These are phyloP conservation scores for Phytopythium helicoides DNA, from an alignment of 352 stramenopile genomes.

Conservation along the genomic window DNA sequence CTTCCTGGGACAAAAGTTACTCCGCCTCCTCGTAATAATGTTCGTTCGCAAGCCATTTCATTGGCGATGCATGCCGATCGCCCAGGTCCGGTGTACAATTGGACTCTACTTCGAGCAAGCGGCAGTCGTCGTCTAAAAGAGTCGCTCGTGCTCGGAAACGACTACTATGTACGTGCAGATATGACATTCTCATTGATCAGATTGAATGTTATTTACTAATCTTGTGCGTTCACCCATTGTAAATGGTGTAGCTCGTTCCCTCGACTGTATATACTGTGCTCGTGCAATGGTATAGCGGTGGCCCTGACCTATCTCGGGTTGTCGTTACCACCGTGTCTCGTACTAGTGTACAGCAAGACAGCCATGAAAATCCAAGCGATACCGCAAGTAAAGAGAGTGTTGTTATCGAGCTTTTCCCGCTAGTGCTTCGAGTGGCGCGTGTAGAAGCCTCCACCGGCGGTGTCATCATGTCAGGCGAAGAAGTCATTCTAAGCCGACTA, in stretches of 20 bases:
- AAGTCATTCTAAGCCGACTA: constrained; percentile 63
- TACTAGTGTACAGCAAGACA: constrained; percentile 37
- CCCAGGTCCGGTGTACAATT: constrained; percentile 80
- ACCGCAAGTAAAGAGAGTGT: constrained; percentile 14
- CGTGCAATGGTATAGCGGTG: constrained; percentile 78
- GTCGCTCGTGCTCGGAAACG: constrained; percentile 58
- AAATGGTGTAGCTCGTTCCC: constrained; percentile 68
- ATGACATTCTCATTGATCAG: background rate
- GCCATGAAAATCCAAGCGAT: constrained; percentile 15
- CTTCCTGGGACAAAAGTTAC: constrained; percentile 35
- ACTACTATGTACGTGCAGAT: constrained; percentile 74
- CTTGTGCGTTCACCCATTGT: too few relatives aligned
- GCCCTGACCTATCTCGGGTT: constrained; percentile 36
- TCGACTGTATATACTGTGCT: constrained; percentile 61
- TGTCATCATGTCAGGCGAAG: constrained; percentile 78
- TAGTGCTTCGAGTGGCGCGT: constrained; percentile 74
- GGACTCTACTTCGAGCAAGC: constrained; percentile 70
- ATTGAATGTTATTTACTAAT: too few relatives aligned
- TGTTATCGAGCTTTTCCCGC: constrained; percentile 74
- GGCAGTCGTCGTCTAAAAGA: constrained; percentile 73
- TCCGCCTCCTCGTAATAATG: constrained; percentile 11
- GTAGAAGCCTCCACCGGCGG: constrained; percentile 66
- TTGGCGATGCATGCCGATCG: constrained; percentile 19
- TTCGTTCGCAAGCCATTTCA: constrained; percentile 1
- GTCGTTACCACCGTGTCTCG: constrained; percentile 25